Conservation (phyloP, 768 basidiomycete genomes). For the Boletus speciosus region DNA sequence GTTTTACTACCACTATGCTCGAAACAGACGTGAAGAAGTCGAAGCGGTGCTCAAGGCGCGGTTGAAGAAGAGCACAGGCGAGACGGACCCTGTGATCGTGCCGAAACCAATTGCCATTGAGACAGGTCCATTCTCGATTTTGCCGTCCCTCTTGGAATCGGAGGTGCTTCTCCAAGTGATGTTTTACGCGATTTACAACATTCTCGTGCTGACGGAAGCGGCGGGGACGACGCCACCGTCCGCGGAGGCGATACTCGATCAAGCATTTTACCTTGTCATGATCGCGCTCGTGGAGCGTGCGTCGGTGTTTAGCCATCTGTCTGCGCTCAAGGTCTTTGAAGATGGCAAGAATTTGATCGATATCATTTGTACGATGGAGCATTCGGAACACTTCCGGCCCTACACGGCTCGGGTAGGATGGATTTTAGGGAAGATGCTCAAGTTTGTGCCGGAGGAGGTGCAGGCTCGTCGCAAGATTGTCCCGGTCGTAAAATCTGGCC, state of each 20-base stretch:
- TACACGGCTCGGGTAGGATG: constrained; percentile 72
- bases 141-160: constrained; percentile 65
- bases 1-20: constrained; percentile 62
- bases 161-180: constrained; percentile 75
- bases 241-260: constrained; percentile 87
- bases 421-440: constrained; percentile 63
- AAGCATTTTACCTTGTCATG: constrained; percentile 83
- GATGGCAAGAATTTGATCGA: constrained; percentile 63
- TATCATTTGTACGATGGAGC: constrained; percentile 72
- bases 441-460: constrained; percentile 57
- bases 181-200: constrained; percentile 78
- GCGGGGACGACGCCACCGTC: constrained; percentile 64
- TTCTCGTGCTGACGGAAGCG: constrained; percentile 43
- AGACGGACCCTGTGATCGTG: constrained; percentile 66
- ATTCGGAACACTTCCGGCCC: constrained; percentile 68
- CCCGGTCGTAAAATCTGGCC: constrained; percentile 32
- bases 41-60: constrained; percentile 69
- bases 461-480: constrained; percentile 43
- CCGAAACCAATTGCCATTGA: constrained; percentile 67
- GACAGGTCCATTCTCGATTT: constrained; percentile 62
- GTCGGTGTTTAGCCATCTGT: constrained; percentile 55
- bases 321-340: constrained; percentile 53
- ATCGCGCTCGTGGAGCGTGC: constrained; percentile 74
- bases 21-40: constrained; percentile 91
- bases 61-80: constrained; percentile 59